phyloP scores from a whole-genome alignment of 345 rosid genomes.

The Linum usitatissimum region DNA sequence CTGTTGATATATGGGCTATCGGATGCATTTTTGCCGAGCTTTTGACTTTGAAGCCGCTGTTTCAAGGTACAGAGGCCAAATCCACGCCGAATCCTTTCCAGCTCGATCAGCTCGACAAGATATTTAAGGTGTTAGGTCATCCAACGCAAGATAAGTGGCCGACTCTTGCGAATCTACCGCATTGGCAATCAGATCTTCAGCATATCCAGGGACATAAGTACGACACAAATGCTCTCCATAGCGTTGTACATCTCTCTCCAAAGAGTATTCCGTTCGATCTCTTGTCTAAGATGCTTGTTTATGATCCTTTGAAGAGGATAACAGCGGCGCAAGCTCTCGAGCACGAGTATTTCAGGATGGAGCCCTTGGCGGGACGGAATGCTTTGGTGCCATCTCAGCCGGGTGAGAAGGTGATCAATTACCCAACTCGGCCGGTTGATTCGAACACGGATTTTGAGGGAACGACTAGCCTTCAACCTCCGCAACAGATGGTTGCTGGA shows the following conservation, averaged over 20 bases:
- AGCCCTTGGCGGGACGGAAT: conserved; percentile 80
- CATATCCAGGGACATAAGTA: conserved; percentile 84
- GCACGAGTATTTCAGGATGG: conserved; percentile 77
- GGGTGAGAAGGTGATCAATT: conserved; percentile 70
- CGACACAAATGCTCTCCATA: conserved; percentile 55
- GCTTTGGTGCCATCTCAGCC: conserved; percentile 75
- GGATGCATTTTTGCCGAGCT: conserved; percentile 98
- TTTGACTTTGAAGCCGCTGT: conserved; percentile 88
- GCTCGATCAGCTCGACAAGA: conserved; percentile 94
- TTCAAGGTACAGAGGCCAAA: conserved; percentile 94
- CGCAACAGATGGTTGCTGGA: conserved; percentile 60
- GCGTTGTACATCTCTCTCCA: conserved; percentile 53
- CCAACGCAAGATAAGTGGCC: conserved; percentile 97
- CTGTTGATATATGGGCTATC: conserved; percentile 98
- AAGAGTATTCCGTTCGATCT: conserved; percentile 68
- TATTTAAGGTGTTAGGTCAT: conserved; percentile 93
- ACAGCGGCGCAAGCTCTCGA: conserved; percentile 96
- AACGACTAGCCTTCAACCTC: conserved; percentile 75
- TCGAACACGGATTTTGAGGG: conserved; percentile 86
- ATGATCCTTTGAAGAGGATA: conserved; percentile 83
- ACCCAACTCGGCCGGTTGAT: conserved; percentile 89
- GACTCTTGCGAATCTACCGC: conserved; percentile 66
- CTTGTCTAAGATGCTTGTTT: conserved; percentile 87
- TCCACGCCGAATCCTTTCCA: conserved; percentile 81
- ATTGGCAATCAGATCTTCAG: conserved; percentile 65